These are phyloP conservation scores for Aspergillus thermomutatus DNA, from an alignment of 2,329 filamentous ascomycete species.

Conservation along the genomic window DNA sequence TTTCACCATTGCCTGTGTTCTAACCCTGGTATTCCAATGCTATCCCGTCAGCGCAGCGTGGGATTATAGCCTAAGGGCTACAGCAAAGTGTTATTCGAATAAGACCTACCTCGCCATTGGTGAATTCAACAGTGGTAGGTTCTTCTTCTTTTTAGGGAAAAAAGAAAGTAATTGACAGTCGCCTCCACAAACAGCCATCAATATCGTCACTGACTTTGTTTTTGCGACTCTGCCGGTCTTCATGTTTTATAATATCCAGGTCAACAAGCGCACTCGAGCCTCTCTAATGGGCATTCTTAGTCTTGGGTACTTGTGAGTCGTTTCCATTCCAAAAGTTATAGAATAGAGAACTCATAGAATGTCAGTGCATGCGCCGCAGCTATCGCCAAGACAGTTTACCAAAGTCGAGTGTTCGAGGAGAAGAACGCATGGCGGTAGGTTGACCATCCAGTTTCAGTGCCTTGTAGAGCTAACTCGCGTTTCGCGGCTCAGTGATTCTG, in stretches of 20 bases:
- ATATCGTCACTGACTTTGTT: slow-evolving; percentile 45
- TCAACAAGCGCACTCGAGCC: slow-evolving; percentile 29
- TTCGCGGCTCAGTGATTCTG: background rate
- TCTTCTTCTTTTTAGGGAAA: background rate
- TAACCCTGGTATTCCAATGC: slow-evolving; percentile 50
- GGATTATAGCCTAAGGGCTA: slow-evolving; percentile 36
- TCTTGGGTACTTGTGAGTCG: slow-evolving; percentile 41
- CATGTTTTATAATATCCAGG: slow-evolving; percentile 35
- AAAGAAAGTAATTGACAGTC: background rate
- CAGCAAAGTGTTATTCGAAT: slow-evolving; percentile 43
- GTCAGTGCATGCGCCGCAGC: slow-evolving; percentile 40
- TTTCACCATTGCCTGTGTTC: slow-evolving; percentile 36
- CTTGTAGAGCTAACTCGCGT: slow-evolving; percentile 6
- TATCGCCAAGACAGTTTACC: slow-evolving; percentile 35
- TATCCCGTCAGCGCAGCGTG: slow-evolving; percentile 45
- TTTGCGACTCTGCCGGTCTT: slow-evolving; percentile 44
- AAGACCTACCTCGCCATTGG: slow-evolving; percentile 40
- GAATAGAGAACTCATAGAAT: background rate
- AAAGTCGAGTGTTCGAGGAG: slow-evolving; percentile 22
- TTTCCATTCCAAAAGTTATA: background rate
- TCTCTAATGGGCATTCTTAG: slow-evolving; percentile 43
- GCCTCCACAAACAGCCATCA: slow-evolving; percentile 34
- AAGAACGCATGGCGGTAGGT: slow-evolving; percentile 34
- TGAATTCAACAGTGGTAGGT: slow-evolving; percentile 31
- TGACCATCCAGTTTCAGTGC: background rate